A percentile compares a stretch with the other conserved stretches of the same genome.
These are phyloP conservation scores for Phanerodontia chrysosporium DNA, from an alignment of 768 basidiomycete species.

Conservation along the genomic window DNA sequence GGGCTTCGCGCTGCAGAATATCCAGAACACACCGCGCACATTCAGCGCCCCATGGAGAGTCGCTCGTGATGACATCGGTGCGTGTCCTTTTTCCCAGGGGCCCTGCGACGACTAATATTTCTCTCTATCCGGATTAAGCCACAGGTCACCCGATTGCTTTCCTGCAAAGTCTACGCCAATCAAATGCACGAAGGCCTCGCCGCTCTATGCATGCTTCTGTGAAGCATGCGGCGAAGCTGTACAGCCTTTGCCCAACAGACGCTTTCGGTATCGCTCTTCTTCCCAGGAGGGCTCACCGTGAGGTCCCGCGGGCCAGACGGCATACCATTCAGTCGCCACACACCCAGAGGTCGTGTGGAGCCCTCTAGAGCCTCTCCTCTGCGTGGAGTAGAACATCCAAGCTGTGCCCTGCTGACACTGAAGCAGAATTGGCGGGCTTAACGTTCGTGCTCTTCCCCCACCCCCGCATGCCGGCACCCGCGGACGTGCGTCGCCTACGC, in stretches of 20 bases:
- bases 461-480: background rate
- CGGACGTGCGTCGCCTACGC: background rate
- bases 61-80: background rate
- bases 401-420: background rate
- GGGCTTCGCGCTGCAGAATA: background rate
- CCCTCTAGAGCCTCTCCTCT: background rate
- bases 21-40: background rate
- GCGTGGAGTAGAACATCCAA: background rate
- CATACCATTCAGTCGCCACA: background rate
- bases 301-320: background rate
- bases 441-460: background rate
- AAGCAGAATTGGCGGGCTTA: background rate
- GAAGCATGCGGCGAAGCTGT: background rate
- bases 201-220: background rate
- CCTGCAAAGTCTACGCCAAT: background rate
- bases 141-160: background rate
- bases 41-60: background rate
- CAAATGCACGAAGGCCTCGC: background rate
- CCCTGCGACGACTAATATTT: background rate
- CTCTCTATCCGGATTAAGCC: background rate
- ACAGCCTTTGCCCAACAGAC: background rate
- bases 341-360: background rate
- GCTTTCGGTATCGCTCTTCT: background rate
- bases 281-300: background rate
- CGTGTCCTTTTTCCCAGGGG: background rate